These are phyloP conservation scores for Microdochium trichocladiopsis DNA, from an alignment of 2,329 filamentous ascomycete genomes.

Conservation along the genomic window DNA sequence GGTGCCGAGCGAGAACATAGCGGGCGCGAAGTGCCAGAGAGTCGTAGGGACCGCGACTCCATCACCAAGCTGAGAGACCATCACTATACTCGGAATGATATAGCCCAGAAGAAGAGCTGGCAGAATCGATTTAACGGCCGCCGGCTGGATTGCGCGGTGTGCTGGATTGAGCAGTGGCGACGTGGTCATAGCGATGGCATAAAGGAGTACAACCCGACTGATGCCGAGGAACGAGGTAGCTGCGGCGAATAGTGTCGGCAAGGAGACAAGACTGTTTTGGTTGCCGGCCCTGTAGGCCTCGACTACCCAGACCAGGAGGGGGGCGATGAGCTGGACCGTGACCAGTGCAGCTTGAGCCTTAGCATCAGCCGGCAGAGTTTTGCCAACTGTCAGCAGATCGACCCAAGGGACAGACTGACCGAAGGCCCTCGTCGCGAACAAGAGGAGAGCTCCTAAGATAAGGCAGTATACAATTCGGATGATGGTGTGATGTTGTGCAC, in stretches of 20 bases:
- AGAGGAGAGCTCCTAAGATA: neutral
- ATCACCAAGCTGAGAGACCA: neutral
- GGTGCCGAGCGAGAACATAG: neutral
- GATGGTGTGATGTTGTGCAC: neutral
- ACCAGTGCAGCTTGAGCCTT: neutral
- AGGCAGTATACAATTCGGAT: slow-evolving; percentile 1
- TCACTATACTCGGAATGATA: neutral
- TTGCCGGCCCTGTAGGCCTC: slow-evolving; percentile 14
- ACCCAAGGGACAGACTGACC: neutral
- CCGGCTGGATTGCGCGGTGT: neutral
- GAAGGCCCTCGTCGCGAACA: neutral
- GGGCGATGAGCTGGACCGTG: slow-evolving; percentile 6
- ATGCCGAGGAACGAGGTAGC: slow-evolving; percentile 7
- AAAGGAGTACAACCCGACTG: slow-evolving; percentile 1
- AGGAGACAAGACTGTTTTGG: slow-evolving; percentile 4
- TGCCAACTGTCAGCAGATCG: neutral
- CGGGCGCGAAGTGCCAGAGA: neutral
- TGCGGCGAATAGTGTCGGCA: slow-evolving; percentile 7
- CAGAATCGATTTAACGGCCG: neutral
- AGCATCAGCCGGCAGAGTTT: neutral
- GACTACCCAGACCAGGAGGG: slow-evolving; percentile 13
- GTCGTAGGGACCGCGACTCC: neutral
- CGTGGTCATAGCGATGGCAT: neutral
- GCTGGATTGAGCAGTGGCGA: neutral
- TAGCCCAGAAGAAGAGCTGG: neutral